phyloP scores from a whole-genome alignment of 2,329 filamentous ascomycete species.

The Beauveria australis region DNA sequence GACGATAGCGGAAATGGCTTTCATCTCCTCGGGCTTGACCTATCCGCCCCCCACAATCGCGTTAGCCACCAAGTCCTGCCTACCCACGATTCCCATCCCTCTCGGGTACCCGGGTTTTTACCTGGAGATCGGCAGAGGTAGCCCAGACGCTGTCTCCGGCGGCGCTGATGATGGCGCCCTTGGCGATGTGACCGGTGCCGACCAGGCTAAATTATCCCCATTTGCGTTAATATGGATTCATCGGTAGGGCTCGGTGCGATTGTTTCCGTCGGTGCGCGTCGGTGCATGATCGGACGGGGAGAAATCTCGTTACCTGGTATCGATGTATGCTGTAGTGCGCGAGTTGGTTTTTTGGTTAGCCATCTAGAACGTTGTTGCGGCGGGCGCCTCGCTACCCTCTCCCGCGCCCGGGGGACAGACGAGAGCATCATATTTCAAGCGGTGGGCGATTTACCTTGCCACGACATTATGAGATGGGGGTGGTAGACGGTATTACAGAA shows the following conservation, averaged over 20 bases:
- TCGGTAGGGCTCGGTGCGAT: neutral
- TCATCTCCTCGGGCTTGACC: slow-evolving; percentile 47
- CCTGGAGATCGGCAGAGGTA: slow-evolving; percentile 59
- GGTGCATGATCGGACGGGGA: neutral
- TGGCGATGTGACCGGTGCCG: slow-evolving; percentile 69
- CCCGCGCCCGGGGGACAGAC: slow-evolving; percentile 10
- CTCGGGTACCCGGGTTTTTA: slow-evolving; percentile 33
- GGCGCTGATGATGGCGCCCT: slow-evolving; percentile 74
- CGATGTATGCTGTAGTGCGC: slow-evolving; percentile 38
- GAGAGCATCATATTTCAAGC: slow-evolving; percentile 4
- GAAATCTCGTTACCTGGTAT: slow-evolving; percentile 32
- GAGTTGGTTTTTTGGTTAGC: slow-evolving; percentile 14
- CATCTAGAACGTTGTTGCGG: slow-evolving; percentile 15
- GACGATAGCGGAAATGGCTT: slow-evolving; percentile 47
- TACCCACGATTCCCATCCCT: too few species aligned
- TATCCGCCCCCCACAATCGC: slow-evolving; percentile 12
- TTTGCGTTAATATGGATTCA: slow-evolving; percentile 14
- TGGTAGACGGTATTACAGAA: slow-evolving; percentile 3
- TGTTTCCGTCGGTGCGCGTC: neutral
- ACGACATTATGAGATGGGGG: slow-evolving; percentile 50
- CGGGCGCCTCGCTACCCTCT: slow-evolving; percentile 17
- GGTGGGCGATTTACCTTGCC: slow-evolving; percentile 53
- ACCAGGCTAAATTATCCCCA: slow-evolving; percentile 54
- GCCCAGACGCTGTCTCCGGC: slow-evolving; percentile 80
- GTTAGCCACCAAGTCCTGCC: neutral